Conservation (phyloP, 768 basidiomycete genomes). For the Nidularia pulvinata region DNA sequence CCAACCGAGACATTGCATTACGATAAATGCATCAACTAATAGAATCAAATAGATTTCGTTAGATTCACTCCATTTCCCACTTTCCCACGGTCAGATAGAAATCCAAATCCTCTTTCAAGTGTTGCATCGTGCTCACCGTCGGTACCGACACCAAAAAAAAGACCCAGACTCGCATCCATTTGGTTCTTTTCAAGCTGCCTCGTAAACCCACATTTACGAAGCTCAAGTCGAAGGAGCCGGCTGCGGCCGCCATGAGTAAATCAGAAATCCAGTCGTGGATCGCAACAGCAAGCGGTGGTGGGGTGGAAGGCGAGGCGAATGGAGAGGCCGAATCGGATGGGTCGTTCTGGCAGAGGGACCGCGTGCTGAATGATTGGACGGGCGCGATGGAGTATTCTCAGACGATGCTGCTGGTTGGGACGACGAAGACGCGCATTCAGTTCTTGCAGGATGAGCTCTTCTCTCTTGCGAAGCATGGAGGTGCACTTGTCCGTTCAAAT, state of each 20-base stretch:
- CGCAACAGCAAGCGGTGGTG: conserved; percentile 35
- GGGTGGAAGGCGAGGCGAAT: conserved; percentile 22
- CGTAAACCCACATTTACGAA: conserved; percentile 39
- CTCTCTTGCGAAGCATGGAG: conserved; percentile 54
- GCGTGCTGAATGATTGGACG: conserved; percentile 55
- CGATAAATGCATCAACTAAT: too few relatives aligned
- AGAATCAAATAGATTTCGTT: too few relatives aligned
- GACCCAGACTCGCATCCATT: too few relatives aligned
- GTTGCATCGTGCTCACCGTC: too few relatives aligned
- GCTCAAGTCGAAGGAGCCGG: conserved; percentile 47
- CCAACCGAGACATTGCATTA: too few relatives aligned
- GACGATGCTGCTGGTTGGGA: conserved; percentile 42
- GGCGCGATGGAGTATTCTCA: conserved; percentile 55
- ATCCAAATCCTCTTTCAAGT: too few relatives aligned
- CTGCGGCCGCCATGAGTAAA: conserved; percentile 35
- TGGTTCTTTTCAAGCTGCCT: conserved; percentile 30
- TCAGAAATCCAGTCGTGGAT: conserved; percentile 69
- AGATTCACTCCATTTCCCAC: too few relatives aligned
- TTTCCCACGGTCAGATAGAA: too few relatives aligned
- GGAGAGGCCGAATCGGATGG: conserved; percentile 25
- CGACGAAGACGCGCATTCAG: conserved; percentile 50
- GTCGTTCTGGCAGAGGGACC: conserved; percentile 51
- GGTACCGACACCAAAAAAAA: too few relatives aligned
- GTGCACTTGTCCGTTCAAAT: conserved; percentile 36
- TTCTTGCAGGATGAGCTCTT: conserved; percentile 66